Conservation (phyloP, 139 green algal genomes). For the Spirogloea muscicola region DNA sequence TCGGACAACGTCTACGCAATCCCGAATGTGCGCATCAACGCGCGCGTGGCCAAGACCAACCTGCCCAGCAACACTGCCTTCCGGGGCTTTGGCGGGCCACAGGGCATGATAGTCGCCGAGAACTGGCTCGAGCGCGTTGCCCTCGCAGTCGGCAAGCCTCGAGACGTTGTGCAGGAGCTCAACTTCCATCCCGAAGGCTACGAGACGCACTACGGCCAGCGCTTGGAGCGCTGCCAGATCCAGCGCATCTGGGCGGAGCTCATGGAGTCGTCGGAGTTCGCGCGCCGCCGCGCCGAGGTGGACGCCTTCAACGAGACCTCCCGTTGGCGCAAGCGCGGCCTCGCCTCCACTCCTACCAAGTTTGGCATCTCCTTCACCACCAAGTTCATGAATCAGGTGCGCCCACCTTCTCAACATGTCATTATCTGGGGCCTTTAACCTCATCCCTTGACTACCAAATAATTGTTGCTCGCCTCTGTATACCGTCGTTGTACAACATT, state of each 20-base stretch:
- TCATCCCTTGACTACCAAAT: neutral
- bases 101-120: slow-evolving; percentile 25
- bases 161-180: no score
- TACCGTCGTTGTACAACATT: no score
- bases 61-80: slow-evolving; percentile 85
- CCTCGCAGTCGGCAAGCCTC: neutral
- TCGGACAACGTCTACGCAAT: neutral
- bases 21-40: neutral
- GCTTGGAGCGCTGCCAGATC: slow-evolving; percentile 8
- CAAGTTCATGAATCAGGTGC: slow-evolving; percentile 39
- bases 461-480: no score
- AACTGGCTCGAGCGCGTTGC: slow-evolving; percentile 35
- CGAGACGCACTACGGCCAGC: neutral
- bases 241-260: slow-evolving; percentile 58
- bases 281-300: slow-evolving; percentile 33
- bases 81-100: slow-evolving; percentile 45
- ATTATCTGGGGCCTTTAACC: neutral
- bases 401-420: neutral
- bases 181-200: slow-evolving; percentile 66
- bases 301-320: slow-evolving; percentile 64
- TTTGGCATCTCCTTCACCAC: slow-evolving; percentile 83
- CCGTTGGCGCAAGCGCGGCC: slow-evolving; percentile 77
- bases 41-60: slow-evolving; percentile 67
- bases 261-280: slow-evolving; percentile 35
- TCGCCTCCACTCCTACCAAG: slow-evolving; percentile 80